Evolutionary conservation across 306 rosid species (phyloP), one percentile per base, ranked within the genome.

Genomic region (Quercus agrifolia): DNA sequence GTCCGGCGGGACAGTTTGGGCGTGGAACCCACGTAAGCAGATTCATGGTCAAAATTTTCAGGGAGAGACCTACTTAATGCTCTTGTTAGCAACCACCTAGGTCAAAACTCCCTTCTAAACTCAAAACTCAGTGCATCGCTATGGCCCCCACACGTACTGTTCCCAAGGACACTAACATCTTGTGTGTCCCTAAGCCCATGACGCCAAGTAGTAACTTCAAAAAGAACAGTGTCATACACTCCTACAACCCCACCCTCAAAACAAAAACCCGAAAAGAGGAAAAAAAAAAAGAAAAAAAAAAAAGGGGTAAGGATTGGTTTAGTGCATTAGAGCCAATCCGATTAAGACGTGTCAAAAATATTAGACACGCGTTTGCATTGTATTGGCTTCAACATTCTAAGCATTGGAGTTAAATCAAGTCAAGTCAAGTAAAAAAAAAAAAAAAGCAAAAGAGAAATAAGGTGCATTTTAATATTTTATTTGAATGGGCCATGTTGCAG

Each of bases 71-170:
- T 79, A 72, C 58, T 82, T 38, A 38, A 38, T 38, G 46, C 46
- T 8, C 46, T 41, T 41, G 12, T 41, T 83, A 69, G 81, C 81
- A 79, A 75, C 83, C 64, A 19, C 82, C 76, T 81, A 79, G 88
- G 91, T 89, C 90, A 87, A 89, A 89, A 81, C 86, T 21, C 76
- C 76, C 46, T 7, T 38, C 11, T 41, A 41, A 41, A 41, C 46
- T 41, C 46, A 41, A 41, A 41, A 41, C 46, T 41, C 46, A 41
- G 12, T 41, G 46, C 46, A 41, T 41, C 11, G 46, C 46, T 7
- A 41, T 41, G 46, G 72, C 19, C 52, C 51, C 52, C 66, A 33
- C 38, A 19, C 6, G 72, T 35, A 19, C 52, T 35, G 72, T 67
- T 67, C 38, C 25, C 35, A 44, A 31, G 49, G 49, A 31, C 71